Evolutionary conservation across 2,329 filamentous ascomycete genomes (phyloP).

Genomic region (Ophiostoma pallidulum): DNA sequence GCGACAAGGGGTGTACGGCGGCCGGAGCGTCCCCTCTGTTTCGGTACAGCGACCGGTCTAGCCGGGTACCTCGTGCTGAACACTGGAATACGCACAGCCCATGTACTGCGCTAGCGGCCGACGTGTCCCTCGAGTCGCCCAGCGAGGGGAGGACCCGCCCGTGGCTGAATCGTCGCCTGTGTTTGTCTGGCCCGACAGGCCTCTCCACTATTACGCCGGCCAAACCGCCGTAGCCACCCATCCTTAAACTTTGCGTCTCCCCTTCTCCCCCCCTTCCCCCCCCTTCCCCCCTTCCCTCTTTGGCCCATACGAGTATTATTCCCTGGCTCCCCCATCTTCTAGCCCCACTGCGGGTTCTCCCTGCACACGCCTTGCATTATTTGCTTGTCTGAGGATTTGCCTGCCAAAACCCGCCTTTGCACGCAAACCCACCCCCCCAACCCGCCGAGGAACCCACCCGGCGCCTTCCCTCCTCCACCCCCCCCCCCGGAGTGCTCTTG

Average conservation of each 20-base stretch:
- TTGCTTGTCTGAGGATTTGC: no score
- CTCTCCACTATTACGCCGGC: conserved; percentile 50
- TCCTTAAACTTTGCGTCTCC: conserved; percentile 12
- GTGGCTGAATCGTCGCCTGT: conserved; percentile 16
- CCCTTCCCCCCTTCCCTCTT: conserved; percentile 21
- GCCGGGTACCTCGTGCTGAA: not conserved
- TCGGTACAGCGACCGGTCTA: not conserved
- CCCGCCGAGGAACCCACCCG: conserved; percentile 5
- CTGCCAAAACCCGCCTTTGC: no score
- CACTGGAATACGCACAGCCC: not conserved
- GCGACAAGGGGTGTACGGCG: conserved; percentile 8
- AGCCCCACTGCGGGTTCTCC: no score
- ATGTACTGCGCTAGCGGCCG: not conserved
- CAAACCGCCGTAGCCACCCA: conserved; percentile 42
- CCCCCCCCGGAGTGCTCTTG: not conserved
- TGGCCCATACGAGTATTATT: conserved; percentile 1
- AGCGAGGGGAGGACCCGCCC: conserved; percentile 8
- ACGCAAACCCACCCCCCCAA: conserved; percentile 1
- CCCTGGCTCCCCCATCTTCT: not conserved
- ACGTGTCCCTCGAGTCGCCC: not conserved
- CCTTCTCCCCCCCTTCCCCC: conserved; percentile 11
- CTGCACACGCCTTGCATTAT: no score
- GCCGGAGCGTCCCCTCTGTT: not conserved
- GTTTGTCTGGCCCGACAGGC: conserved; percentile 13
- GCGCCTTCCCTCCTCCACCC: not conserved